Conservation (phyloP, 78 protist genomes). For the Guillardia theta region DNA sequence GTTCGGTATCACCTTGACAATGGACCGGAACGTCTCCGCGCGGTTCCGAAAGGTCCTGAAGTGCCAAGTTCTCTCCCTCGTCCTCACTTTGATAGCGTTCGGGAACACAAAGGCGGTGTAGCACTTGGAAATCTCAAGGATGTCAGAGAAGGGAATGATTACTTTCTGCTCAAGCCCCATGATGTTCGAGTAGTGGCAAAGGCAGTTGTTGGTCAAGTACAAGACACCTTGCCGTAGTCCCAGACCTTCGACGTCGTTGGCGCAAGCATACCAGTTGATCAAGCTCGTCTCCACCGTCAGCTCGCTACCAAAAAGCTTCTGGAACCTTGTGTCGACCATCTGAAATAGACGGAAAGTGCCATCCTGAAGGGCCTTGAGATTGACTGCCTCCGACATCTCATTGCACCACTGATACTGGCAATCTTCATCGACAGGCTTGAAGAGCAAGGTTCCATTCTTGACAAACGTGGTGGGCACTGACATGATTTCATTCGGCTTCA, state of each 20-base stretch:
- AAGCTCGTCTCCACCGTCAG: background rate
- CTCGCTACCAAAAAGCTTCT: background rate
- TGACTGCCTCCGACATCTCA: background rate
- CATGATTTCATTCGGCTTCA: no score
- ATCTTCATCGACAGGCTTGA: background rate
- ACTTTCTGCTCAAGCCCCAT: background rate
- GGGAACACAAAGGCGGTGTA: background rate
- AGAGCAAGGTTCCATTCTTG: background rate
- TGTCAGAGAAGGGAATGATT: background rate
- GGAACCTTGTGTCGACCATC: background rate
- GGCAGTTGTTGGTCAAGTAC: background rate
- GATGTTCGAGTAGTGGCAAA: constrained; percentile 8
- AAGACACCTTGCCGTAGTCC: background rate
- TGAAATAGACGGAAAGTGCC: background rate
- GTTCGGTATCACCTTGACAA: background rate
- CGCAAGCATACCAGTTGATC: background rate
- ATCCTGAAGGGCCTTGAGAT: background rate
- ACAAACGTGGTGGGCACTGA: no score
- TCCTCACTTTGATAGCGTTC: background rate
- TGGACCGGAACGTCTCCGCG: constrained; percentile 8
- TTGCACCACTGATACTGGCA: background rate
- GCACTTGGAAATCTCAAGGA: background rate
- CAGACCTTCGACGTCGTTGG: background rate
- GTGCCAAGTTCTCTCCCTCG: background rate
- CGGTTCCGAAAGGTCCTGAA: background rate